Conservation (phyloP, 176 grass and related monocot genomes). For the Oryza rufipogon region DNA sequence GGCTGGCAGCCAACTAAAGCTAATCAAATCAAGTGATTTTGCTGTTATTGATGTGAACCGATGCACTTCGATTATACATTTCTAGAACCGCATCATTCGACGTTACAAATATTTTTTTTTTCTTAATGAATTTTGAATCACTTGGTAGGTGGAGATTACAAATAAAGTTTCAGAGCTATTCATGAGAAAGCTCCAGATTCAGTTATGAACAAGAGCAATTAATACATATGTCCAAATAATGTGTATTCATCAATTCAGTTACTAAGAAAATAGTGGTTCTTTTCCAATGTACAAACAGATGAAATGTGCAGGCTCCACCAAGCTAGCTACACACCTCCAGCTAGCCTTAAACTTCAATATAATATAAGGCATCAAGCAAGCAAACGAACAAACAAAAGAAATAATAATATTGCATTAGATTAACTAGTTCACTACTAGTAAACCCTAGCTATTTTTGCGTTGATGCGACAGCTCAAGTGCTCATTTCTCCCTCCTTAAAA, state of each 20-base stretch:
- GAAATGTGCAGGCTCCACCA: slow-evolving; percentile 52
- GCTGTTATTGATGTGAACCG: neutral
- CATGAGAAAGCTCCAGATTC: neutral
- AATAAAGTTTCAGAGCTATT: slow-evolving; percentile 1
- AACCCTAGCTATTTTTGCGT: slow-evolving; percentile 60
- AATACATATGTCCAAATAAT: slow-evolving; percentile 2
- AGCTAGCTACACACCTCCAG: slow-evolving; percentile 41
- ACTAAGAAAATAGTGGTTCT: slow-evolving; percentile 27
- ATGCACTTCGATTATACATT: neutral
- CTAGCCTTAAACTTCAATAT: slow-evolving; percentile 29
- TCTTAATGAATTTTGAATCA: neutral
- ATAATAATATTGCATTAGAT: slow-evolving; percentile 35
- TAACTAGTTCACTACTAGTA: slow-evolving; percentile 20
- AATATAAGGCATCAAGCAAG: slow-evolving; percentile 19
- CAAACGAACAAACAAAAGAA: slow-evolving; percentile 49
- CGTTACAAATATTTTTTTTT: neutral
- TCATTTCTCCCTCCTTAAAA: slow-evolving; percentile 69
- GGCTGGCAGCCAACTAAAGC: neutral
- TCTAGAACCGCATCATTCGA: neutral
- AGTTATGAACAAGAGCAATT: neutral
- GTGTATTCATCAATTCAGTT: slow-evolving; percentile 41
- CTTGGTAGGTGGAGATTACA: neutral
- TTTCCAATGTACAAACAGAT: slow-evolving; percentile 61
- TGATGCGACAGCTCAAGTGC: slow-evolving; percentile 30
- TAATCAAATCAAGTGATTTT: neutral